These are phyloP conservation scores for Begonia loranthoides DNA, from an alignment of 306 rosid species.

Conservation along the genomic window DNA sequence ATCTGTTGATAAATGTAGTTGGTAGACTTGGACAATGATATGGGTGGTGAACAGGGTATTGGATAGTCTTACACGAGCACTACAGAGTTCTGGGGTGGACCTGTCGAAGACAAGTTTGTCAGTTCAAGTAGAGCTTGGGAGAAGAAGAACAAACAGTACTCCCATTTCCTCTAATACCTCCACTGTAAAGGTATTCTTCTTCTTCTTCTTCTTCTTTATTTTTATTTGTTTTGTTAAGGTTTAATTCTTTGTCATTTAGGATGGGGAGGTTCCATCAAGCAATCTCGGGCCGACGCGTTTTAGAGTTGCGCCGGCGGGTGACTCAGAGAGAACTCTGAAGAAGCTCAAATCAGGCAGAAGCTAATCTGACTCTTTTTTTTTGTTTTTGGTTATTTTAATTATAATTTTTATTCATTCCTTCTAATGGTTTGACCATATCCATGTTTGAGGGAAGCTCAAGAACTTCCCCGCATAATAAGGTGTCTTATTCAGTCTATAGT, in stretches of 20 bases:
- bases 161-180: slow-evolving; percentile 28
- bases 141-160: slow-evolving; percentile 39
- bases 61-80: slow-evolving; percentile 72
- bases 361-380: slow-evolving; percentile 29
- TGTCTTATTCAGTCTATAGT: too few species aligned
- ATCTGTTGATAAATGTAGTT: too few species aligned
- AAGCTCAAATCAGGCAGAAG: slow-evolving; percentile 52
- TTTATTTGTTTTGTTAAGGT: slow-evolving; percentile 3
- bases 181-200: slow-evolving; percentile 37
- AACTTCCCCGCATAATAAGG: too few species aligned
- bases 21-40: too few species aligned
- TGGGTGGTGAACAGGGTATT: slow-evolving; percentile 44
- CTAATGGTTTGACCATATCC: too few species aligned
- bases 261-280: slow-evolving; percentile 28
- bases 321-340: slow-evolving; percentile 50
- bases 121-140: slow-evolving; percentile 85
- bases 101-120: slow-evolving; percentile 87
- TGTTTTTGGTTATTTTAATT: slow-evolving; percentile 1
- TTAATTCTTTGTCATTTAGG: slow-evolving; percentile 31
- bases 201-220: too few species aligned
- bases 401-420: too few species aligned
- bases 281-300: slow-evolving; percentile 34
- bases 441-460: too few species aligned
- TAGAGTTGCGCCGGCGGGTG: slow-evolving; percentile 32
- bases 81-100: slow-evolving; percentile 94